These are phyloP conservation scores for Hypoxylon fragiforme DNA, from an alignment of 495 filamentous ascomycete species.

Conservation along the genomic window DNA sequence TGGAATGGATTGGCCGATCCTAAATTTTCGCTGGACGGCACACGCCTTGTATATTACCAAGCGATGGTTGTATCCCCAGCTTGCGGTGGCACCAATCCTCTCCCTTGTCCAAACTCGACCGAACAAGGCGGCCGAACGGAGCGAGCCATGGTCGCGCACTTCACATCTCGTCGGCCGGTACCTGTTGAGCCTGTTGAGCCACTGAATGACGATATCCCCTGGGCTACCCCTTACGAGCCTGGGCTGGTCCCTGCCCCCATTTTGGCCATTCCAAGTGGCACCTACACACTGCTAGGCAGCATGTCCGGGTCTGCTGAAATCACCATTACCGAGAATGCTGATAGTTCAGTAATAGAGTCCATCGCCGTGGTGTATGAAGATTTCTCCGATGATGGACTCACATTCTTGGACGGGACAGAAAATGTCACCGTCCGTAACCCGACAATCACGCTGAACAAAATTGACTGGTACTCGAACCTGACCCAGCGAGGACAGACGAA, in stretches of 20 bases:
- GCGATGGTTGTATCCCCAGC: slow-evolving; percentile 10
- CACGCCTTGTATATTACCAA: slow-evolving; percentile 30
- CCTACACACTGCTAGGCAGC: slow-evolving; percentile 23
- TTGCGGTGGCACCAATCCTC: slow-evolving; percentile 24
- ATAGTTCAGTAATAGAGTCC: slow-evolving; percentile 6
- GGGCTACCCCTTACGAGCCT: slow-evolving; percentile 29
- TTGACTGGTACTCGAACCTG: slow-evolving; percentile 31
- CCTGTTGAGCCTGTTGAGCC: not conserved
- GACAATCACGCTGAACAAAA: not conserved
- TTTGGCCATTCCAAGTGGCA: slow-evolving; percentile 2
- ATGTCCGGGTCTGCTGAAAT: slow-evolving; percentile 10
- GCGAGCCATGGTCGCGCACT: slow-evolving; percentile 22
- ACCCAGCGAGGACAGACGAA: slow-evolving; percentile 5
- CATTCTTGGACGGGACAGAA: slow-evolving; percentile 25
- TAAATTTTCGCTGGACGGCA: slow-evolving; percentile 31
- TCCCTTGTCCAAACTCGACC: slow-evolving; percentile 25
- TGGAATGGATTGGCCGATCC: slow-evolving; percentile 38
- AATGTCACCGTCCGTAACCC: slow-evolving; percentile 11
- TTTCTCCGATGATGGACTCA: slow-evolving; percentile 21
- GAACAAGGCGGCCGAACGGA: slow-evolving; percentile 15
- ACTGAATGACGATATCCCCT: slow-evolving; percentile 22
- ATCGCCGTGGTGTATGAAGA: slow-evolving; percentile 22
- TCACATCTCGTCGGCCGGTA: slow-evolving; percentile 26
- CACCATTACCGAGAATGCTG: not conserved
- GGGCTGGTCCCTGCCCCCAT: not conserved